A percentile compares a stretch with the other conserved stretches of the same genome.
phyloP scores from a whole-genome alignment of 257 asterid genomes.

The Nicotiana sylvestris region DNA sequence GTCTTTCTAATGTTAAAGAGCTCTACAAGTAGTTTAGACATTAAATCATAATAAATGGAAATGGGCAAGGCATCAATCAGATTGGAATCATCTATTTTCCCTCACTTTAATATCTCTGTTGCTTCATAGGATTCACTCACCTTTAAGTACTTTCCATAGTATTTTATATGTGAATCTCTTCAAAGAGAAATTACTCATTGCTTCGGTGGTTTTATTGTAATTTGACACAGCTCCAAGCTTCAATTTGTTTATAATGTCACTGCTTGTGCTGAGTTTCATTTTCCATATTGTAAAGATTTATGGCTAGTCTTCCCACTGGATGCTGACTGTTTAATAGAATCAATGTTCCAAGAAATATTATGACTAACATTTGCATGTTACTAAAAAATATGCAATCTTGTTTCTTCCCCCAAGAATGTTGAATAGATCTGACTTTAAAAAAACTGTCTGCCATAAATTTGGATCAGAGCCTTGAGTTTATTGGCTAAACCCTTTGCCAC shows the following conservation, averaged over 20 bases:
- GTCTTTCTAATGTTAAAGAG: neutral
- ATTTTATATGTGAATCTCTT: neutral
- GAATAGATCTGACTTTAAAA: neutral
- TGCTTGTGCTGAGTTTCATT: neutral
- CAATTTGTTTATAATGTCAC: neutral
- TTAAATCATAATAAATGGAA: neutral
- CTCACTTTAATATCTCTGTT: neutral
- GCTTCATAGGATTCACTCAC: neutral
- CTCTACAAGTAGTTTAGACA: neutral
- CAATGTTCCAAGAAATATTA: neutral
- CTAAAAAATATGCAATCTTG: neutral
- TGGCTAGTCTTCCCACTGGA: neutral
- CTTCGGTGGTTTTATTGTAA: neutral
- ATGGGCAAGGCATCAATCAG: conserved; percentile 1
- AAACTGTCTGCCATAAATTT: neutral
- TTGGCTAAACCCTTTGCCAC: neutral
- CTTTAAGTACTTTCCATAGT: neutral
- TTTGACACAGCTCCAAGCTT: neutral
- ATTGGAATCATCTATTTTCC: neutral
- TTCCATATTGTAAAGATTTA: neutral
- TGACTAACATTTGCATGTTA: neutral
- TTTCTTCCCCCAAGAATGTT: neutral
- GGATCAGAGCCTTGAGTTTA: neutral
- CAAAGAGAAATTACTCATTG: neutral
- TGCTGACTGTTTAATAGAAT: neutral